Evolutionary conservation across 331 rosid species (phyloP).

Genomic region (Malus hybrid): DNA sequence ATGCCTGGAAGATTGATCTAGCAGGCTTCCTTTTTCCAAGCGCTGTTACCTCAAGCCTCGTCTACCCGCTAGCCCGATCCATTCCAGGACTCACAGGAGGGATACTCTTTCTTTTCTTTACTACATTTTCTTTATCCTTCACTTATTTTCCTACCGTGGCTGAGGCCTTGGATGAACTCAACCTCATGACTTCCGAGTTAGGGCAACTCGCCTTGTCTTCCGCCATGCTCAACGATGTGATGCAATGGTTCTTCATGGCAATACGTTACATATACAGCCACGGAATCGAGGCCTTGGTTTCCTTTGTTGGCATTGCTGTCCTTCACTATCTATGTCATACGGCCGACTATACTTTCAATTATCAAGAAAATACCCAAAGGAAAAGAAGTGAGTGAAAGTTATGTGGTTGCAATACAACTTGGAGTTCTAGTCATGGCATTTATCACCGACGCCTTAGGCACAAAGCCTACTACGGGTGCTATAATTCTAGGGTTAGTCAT

Average conservation of each 20-base stretch:
- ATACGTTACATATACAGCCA: accelerated
- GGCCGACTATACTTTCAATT: conserved; percentile 21
- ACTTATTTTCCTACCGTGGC: conserved; percentile 24
- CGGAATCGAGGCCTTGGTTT: neutral
- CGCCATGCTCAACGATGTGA: conserved; percentile 17
- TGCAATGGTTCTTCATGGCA: neutral
- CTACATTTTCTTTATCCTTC: neutral
- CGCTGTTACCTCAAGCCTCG: neutral
- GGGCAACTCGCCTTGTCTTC: conserved; percentile 43
- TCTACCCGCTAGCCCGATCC: neutral
- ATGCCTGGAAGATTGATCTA: conserved; percentile 21
- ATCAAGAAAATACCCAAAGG: conserved; percentile 32
- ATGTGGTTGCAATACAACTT: conserved; percentile 31
- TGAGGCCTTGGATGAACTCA: conserved; percentile 23
- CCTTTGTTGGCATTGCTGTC: neutral
- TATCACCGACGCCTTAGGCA: conserved; percentile 43
- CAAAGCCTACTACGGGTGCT: conserved; percentile 23
- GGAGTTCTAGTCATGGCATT: conserved; percentile 36
- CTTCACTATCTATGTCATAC: neutral
- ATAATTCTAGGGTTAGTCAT: conserved; percentile 55
- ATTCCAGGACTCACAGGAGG: neutral
- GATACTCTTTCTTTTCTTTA: neutral
- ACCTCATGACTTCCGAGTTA: conserved; percentile 39
- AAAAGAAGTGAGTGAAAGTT: conserved; percentile 41
- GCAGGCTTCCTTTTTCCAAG: conserved; percentile 9